Evolutionary conservation across 495 filamentous ascomycete genomes (phyloP), one percentile per base, ranked within the genome.

Genomic region (Penicillium argentinense): DNA sequence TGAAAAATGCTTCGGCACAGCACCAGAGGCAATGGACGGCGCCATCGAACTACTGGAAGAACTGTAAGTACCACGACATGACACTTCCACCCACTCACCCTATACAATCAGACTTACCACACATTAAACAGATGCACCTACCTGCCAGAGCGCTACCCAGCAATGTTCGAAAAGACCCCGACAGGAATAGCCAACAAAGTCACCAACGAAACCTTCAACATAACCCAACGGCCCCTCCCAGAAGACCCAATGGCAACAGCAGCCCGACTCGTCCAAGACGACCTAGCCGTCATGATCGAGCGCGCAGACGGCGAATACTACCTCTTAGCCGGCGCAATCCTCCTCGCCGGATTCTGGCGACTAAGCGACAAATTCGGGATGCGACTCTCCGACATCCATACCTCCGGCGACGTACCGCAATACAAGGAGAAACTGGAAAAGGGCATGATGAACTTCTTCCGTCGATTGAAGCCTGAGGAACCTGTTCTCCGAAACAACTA

Each of bases 311-410:
- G 88, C 18, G 82, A 92, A 62, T 95, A 96, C 68, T 88, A 91
- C 64, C 80, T 95, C 1, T 75, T 89, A 1, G 88, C 89, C 3
- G 91, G 89, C 9, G 77, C 84, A 5, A 84, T 93, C 41, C 74
- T 95, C 8, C 75, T 96, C 1, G 80, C 89, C 0, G 90, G 89
- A 0, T 96, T 95, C 72, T 95, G 89, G 91, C 81, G 88, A 6
- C 77, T 95, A 5, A 72, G 77, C 40, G 88, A 95, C 57, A 95
- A 96, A 68, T 84, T 87, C 62, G 86, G 86, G 6, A 93, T 96
- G 90, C 73, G 76, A 17, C 67, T 95, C 3, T 82, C 79, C 2
- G 86, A 93, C 53, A 93, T 96, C 61, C 91, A 96, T 60, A 89
- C 86, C 0, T 82, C 79, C 1, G 91, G 88, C 16, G 75, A 86